These are phyloP conservation scores for Hericium coralloides DNA, from an alignment of 768 basidiomycete species.

Conservation along the genomic window DNA sequence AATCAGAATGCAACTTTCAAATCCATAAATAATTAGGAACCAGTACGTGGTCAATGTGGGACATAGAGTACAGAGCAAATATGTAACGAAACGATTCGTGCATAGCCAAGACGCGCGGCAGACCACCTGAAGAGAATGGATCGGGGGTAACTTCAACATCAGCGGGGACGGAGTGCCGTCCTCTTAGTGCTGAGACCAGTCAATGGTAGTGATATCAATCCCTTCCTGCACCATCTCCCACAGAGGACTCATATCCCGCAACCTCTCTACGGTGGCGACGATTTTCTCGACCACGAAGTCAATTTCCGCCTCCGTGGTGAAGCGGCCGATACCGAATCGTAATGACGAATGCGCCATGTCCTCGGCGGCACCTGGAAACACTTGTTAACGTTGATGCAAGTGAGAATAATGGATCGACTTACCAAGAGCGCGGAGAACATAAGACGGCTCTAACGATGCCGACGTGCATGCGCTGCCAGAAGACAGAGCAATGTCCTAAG, in stretches of 20 bases:
- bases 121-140: too few relatives aligned
- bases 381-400: conserved; percentile 1
- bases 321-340: conserved; percentile 95
- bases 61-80: neutral
- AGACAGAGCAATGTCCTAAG: conserved; percentile 89
- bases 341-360: conserved; percentile 99
- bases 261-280: conserved; percentile 71
- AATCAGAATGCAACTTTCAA: neutral
- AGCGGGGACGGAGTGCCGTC: too few relatives aligned
- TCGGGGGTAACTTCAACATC: too few relatives aligned
- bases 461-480: conserved; percentile 99
- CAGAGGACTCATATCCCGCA: conserved; percentile 95
- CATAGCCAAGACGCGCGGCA: neutral
- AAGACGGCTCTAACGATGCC: conserved; percentile 95
- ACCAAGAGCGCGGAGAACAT: conserved; percentile 94
- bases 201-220: conserved; percentile 89
- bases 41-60: neutral
- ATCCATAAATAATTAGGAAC: neutral
- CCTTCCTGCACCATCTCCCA: conserved; percentile 99
- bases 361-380: conserved; percentile 71
- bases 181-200: conserved; percentile 72
- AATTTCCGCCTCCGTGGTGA: conserved; percentile 95
- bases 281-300: conserved; percentile 91
- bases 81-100: neutral
- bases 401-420: conserved; percentile 11